These are phyloP conservation scores for Haberlea rhodopensis DNA, from an alignment of 257 asterid genomes.

Conservation along the genomic window DNA sequence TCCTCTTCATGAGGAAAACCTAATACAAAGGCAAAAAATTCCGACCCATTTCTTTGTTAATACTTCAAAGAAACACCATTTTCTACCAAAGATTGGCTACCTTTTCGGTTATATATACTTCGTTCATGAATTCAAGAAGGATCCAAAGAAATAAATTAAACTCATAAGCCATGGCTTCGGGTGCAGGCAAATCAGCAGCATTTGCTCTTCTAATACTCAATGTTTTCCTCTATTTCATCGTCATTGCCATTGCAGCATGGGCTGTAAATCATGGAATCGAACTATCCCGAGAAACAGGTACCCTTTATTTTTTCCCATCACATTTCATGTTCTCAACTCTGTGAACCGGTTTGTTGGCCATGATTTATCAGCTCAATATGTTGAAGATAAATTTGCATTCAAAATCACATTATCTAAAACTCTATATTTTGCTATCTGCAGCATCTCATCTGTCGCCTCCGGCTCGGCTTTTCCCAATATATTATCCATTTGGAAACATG, in stretches of 20 bases:
- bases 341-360: background rate
- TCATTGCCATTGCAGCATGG: constrained; percentile 62
- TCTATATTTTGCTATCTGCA: constrained; percentile 34
- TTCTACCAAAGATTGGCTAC: constrained; percentile 38
- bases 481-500: constrained; percentile 77
- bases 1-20: constrained; percentile 41
- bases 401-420: constrained; percentile 6
- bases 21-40: constrained; percentile 27
- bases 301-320: too few species aligned
- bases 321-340: background rate
- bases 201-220: constrained; percentile 51
- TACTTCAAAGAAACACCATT: constrained; percentile 25
- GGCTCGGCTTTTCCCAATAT: constrained; percentile 73
- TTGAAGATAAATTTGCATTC: too few species aligned
- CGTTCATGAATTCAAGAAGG: constrained; percentile 25
- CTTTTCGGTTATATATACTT: constrained; percentile 25
- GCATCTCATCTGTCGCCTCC: constrained; percentile 61
- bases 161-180: constrained; percentile 68
- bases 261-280: constrained; percentile 77
- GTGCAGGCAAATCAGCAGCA: constrained; percentile 80
- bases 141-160: too few species aligned
- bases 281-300: constrained; percentile 61
- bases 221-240: constrained; percentile 58
- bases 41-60: constrained; percentile 34
- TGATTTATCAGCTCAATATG: constrained; percentile 1